Conservation (phyloP, 345 rosid species). For the Orychophragmus violaceus region DNA sequence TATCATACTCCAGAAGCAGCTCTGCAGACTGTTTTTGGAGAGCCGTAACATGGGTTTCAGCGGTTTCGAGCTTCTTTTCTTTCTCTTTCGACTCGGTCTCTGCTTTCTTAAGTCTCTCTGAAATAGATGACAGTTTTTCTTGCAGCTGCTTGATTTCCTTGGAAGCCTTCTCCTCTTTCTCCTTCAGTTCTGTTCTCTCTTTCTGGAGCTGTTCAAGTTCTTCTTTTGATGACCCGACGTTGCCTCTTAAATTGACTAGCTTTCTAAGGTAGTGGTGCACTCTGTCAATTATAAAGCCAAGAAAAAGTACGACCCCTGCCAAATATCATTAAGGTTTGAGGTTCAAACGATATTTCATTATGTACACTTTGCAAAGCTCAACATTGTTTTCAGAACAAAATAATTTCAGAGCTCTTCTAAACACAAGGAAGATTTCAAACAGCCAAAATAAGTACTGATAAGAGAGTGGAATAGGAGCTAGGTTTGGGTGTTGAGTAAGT, state of each 20-base stretch:
- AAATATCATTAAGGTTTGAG: conserved; percentile 18
- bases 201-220: conserved; percentile 61
- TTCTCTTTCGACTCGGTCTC: conserved; percentile 63
- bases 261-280: conserved; percentile 78
- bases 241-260: conserved; percentile 53
- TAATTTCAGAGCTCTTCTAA: neutral
- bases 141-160: conserved; percentile 52
- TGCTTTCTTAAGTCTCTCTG: conserved; percentile 59
- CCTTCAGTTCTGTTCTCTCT: conserved; percentile 57
- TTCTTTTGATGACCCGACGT: conserved; percentile 56
- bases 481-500: too few species aligned
- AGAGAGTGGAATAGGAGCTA: too few species aligned
- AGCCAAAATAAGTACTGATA: neutral
- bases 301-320: conserved; percentile 83
- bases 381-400: neutral
- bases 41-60: conserved; percentile 69
- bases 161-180: conserved; percentile 58
- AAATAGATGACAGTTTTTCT: conserved; percentile 41
- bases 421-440: neutral
- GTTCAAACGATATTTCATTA: neutral
- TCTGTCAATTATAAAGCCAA: conserved; percentile 81
- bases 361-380: neutral
- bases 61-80: conserved; percentile 69
- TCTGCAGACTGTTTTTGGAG: conserved; percentile 97
- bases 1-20: conserved; percentile 84